Conservation (phyloP, 257 asterid species). For the Petunia secreta region DNA sequence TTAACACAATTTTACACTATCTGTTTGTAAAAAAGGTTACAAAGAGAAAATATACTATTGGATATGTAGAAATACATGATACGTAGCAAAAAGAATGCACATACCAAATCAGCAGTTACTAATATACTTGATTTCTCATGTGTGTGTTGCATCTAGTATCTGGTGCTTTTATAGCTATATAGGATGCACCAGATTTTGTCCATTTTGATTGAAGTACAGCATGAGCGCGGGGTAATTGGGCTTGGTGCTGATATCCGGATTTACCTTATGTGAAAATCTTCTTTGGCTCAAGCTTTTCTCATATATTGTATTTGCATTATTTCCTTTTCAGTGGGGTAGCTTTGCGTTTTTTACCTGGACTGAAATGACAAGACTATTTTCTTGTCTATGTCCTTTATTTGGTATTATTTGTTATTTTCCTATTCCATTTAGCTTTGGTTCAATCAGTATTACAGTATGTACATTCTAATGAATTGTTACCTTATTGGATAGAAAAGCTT, state of each 20-base stretch:
- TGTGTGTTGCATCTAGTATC: too few relatives aligned
- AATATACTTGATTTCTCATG: too few relatives aligned
- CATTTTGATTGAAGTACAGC: not conserved
- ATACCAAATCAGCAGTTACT: too few relatives aligned
- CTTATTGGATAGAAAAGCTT: not conserved
- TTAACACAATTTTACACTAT: too few relatives aligned
- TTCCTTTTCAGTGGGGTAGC: not conserved
- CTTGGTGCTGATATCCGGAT: not conserved
- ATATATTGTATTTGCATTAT: not conserved
- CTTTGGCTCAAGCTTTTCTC: not conserved
- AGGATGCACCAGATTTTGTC: not conserved
- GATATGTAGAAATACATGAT: too few relatives aligned
- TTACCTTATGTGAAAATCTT: not conserved
- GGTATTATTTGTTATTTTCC: not conserved
- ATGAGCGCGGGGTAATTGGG: not conserved
- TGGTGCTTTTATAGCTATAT: too few relatives aligned
- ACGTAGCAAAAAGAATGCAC: too few relatives aligned
- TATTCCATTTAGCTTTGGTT: conserved; percentile 12
- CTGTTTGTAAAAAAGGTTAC: too few relatives aligned
- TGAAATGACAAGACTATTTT: not conserved
- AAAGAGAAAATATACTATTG: too few relatives aligned
- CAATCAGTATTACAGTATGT: not conserved
- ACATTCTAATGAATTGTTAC: not conserved
- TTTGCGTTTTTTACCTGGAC: not conserved
- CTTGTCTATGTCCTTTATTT: not conserved